Conservation (phyloP, 768 basidiomycete genomes). For the Sporobolomyces pararoseus region DNA sequence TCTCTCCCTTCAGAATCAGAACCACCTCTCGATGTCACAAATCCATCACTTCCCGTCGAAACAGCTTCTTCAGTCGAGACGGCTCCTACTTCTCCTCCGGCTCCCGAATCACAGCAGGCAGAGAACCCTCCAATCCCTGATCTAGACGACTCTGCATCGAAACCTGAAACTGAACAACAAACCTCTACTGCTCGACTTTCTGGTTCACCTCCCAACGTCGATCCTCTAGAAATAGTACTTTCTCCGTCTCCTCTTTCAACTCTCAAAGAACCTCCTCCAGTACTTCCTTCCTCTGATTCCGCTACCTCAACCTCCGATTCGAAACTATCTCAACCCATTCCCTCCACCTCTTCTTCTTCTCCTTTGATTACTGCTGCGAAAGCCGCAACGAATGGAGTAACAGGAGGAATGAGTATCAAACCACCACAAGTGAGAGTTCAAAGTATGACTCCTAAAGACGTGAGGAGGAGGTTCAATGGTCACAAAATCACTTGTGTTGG, state of each 20-base stretch:
- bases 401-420: not conserved
- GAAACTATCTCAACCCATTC: not conserved
- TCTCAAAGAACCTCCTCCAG: not conserved
- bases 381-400: not conserved
- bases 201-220: no score
- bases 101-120: no score
- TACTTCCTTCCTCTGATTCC: not conserved
- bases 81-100: no score
- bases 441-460: constrained; percentile 29
- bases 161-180: no score
- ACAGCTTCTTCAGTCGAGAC: no score
- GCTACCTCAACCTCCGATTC: not conserved
- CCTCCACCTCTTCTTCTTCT: not conserved
- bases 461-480: constrained; percentile 28
- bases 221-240: not conserved
- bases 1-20: no score
- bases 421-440: constrained; percentile 7
- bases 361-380: not conserved
- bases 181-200: no score
- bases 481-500: constrained; percentile 28
- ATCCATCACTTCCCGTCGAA: no score
- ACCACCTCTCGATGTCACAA: no score
- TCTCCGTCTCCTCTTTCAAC: not conserved
- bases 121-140: no score
- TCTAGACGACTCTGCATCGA: no score